Base-by-base conservation (phyloP, 2,329 filamentous ascomycete genomes). In the Phialocephala subalpina region DNA sequence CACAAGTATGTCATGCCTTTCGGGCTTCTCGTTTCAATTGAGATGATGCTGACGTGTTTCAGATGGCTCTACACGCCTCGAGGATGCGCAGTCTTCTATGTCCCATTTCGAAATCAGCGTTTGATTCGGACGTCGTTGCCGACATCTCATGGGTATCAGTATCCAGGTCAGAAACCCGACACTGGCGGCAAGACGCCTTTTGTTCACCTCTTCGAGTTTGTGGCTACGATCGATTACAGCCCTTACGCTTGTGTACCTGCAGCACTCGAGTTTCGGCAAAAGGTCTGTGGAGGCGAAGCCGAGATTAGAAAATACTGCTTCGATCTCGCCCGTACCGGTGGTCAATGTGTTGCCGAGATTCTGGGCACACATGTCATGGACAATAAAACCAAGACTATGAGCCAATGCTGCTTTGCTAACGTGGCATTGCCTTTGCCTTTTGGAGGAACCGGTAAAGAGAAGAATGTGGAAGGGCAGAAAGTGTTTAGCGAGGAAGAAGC, bases 41-140 rank as follows among this genome's bases (percentile, higher is more conserved):
- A n/a, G 1, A 18, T 7, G 25, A 66, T 9, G 42, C 36, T 59
- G 57, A 69, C 29, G 36, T 7, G 8, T 36, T 27, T 36, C 33
- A 73, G 73, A 65, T 97, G 94, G 95, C 87, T 97, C 16, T 90
- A 88, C 74, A 86, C 87, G 0, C 95, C 94, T 0, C 88, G 94
- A 33, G 90, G 89, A n/a, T 94, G 91, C 75, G 93, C 93, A 3
- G 82, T 96, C 4, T 87, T 97, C 70, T 90, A 97, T 77, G 92
- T 96, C 0, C 92, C 94, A 0, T 65, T 82, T n/a, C 85, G 91
- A 20, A 94, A 97, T 77, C 94, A 97, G 77, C 81, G 84, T 57
- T 79, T 97, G 36, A 87, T 97, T 42, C 86, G 88, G 12, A 90
- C 89, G 0, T 90, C 92, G 0, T 77, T 97, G 27, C 92, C 93